Evolutionary conservation across 2,329 filamentous ascomycete genomes (phyloP).

Genomic region (Monilinia polystroma): DNA sequence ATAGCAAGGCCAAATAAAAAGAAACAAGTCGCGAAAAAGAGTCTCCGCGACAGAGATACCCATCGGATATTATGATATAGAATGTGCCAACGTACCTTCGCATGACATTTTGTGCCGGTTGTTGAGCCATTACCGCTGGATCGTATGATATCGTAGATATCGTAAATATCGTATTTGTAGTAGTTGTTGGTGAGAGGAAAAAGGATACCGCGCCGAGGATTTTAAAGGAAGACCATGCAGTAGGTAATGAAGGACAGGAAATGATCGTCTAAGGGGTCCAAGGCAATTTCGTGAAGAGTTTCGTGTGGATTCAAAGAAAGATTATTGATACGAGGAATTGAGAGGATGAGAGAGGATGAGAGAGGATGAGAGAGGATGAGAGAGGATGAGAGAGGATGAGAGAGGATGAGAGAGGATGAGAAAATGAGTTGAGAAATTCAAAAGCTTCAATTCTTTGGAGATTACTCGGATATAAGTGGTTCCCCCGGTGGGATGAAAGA

Average conservation of each 20-base stretch:
- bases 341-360: not conserved
- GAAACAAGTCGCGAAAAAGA: not conserved
- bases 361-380: not conserved
- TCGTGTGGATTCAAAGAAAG: conserved; percentile 22
- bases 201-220: conserved; percentile 15
- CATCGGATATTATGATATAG: not conserved
- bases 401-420: not conserved
- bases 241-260: conserved; percentile 27
- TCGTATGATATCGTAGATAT: conserved; percentile 20
- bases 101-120: conserved; percentile 45
- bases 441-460: conserved; percentile 11
- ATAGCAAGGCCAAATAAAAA: conserved; percentile 13
- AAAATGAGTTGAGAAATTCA: not conserved
- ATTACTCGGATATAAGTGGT: conserved; percentile 5
- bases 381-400: not conserved
- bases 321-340: conserved; percentile 33
- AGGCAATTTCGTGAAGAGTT: conserved; percentile 10
- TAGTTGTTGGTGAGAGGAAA: conserved; percentile 1
- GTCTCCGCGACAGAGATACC: not conserved
- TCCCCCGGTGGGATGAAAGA: conserved; percentile 1
- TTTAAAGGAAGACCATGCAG: conserved; percentile 31
- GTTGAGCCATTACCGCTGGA: conserved; percentile 39
- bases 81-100: conserved; percentile 42
- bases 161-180: not conserved
- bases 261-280: conserved; percentile 9